These are phyloP conservation scores for Dioscorea alata DNA, from an alignment of 106 monocot genomes.

Conservation along the genomic window DNA sequence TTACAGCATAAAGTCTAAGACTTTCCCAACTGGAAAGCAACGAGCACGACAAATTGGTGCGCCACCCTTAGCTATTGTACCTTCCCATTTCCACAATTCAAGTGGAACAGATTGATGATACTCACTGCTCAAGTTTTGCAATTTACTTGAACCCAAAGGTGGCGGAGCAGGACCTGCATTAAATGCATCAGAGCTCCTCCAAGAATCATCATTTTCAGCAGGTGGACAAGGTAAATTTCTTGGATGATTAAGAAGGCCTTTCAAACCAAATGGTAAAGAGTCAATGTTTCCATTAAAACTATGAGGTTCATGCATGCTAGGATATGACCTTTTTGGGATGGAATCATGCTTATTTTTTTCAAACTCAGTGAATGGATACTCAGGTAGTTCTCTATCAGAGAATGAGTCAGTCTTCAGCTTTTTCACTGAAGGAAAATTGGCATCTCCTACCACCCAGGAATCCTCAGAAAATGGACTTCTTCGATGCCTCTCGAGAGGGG, in stretches of 20 bases:
- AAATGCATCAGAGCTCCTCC: constrained; percentile 26
- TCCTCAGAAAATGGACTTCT: constrained; percentile 37
- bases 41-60: constrained; percentile 82
- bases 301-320: constrained; percentile 31
- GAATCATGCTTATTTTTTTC: constrained; percentile 27
- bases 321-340: constrained; percentile 18
- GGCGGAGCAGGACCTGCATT: constrained; percentile 25
- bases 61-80: constrained; percentile 94
- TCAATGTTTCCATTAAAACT: constrained; percentile 23
- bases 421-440: constrained; percentile 47
- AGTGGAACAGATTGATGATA: constrained; percentile 23
- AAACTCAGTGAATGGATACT: constrained; percentile 71
- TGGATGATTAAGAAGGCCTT: constrained; percentile 22
- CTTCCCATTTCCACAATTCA: constrained; percentile 96
- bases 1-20: constrained; percentile 91
- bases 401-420: constrained; percentile 42
- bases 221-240: constrained; percentile 24
- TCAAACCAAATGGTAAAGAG: constrained; percentile 24
- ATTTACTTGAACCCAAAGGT: constrained; percentile 12
- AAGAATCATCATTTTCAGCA: constrained; percentile 39
- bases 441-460: constrained; percentile 35
- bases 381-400: constrained; percentile 78
- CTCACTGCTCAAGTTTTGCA: constrained; percentile 27
- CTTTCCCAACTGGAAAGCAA: constrained; percentile 97
- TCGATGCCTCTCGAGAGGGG: constrained; percentile 44